Conservation (phyloP, 2,329 filamentous ascomycete genomes). For the Cercospora berteroae region DNA sequence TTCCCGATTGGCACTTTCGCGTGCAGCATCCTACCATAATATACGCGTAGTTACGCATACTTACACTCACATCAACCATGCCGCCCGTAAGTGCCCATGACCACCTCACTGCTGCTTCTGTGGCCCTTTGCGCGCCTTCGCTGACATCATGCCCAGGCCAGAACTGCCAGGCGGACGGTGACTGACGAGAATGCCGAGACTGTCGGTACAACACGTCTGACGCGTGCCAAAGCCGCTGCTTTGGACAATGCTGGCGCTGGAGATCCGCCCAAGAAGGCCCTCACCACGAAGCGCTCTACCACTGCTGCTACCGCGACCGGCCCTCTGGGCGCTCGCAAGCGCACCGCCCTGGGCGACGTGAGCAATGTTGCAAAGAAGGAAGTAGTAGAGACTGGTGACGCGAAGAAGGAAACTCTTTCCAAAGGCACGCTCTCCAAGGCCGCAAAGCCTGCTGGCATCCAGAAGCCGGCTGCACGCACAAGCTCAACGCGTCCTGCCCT, state of each 20-base stretch:
- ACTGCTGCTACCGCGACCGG: conserved; percentile 44
- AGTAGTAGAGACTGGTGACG: conserved; percentile 58
- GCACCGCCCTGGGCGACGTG: conserved; percentile 85
- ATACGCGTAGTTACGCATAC: conserved; percentile 21
- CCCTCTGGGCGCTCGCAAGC: conserved; percentile 57
- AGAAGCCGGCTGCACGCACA: conserved; percentile 62
- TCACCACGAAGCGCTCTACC: conserved; percentile 47
- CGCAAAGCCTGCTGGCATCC: conserved; percentile 73
- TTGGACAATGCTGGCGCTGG: conserved; percentile 54
- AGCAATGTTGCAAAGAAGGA: conserved; percentile 90
- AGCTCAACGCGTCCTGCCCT: conserved; percentile 59
- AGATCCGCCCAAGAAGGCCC: conserved; percentile 55
- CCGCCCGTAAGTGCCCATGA: conserved; percentile 37
- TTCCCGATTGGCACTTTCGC: conserved; percentile 24
- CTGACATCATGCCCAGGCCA: conserved; percentile 57
- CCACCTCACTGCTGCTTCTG: conserved; percentile 2
- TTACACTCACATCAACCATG: conserved; percentile 33
- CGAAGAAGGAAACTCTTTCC: conserved; percentile 47
- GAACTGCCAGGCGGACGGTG: conserved; percentile 70
- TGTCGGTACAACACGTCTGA: conserved; percentile 71
- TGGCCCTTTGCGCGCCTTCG: conserved; percentile 22
- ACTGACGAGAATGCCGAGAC: conserved; percentile 92
- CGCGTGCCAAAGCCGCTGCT: conserved; percentile 85
- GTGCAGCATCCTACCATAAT: conserved; percentile 16
- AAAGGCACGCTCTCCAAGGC: conserved; percentile 75